A percentile compares a stretch with the other conserved stretches of the same genome.
These are phyloP conservation scores for Pistacia integerrima DNA, from an alignment of 345 rosid genomes.

Conservation along the genomic window DNA sequence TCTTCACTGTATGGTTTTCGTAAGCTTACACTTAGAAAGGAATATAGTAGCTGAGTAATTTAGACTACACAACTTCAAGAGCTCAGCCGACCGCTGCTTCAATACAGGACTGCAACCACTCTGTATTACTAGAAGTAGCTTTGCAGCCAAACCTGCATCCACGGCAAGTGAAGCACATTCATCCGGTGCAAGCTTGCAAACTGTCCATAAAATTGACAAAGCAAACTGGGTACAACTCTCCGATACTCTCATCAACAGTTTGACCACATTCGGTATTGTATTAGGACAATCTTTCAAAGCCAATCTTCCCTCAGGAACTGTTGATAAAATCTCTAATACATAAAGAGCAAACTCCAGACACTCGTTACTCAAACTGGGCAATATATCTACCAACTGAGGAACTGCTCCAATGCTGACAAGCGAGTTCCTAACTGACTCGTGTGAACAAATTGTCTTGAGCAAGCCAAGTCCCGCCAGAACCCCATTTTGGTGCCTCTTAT, in stretches of 20 bases:
- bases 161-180: conserved; percentile 58
- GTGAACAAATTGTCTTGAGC: conserved; percentile 47
- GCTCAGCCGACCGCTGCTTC: conserved; percentile 68
- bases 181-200: conserved; percentile 60
- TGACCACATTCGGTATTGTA: conserved; percentile 53
- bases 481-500: conserved; percentile 52
- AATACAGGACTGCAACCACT: conserved; percentile 59
- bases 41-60: conserved; percentile 61
- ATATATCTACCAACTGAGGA: conserved; percentile 52
- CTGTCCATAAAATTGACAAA: conserved; percentile 52
- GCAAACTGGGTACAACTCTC: conserved; percentile 62
- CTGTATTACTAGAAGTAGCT: conserved; percentile 60
- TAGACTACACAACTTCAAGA: conserved; percentile 64
- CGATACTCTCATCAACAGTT: conserved; percentile 54
- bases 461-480: conserved; percentile 50
- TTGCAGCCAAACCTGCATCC: conserved; percentile 69
- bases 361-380: conserved; percentile 47
- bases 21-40: conserved; percentile 72
- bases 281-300: conserved; percentile 60
- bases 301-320: conserved; percentile 49
- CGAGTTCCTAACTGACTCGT: conserved; percentile 41
- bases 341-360: conserved; percentile 57
- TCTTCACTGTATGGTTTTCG: conserved; percentile 57
- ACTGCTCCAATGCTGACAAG: conserved; percentile 59
- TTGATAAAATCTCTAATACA: conserved; percentile 48